These are phyloP conservation scores for Lachnellula subtilissima DNA, from an alignment of 2,329 filamentous ascomycete genomes.

Conservation along the genomic window DNA sequence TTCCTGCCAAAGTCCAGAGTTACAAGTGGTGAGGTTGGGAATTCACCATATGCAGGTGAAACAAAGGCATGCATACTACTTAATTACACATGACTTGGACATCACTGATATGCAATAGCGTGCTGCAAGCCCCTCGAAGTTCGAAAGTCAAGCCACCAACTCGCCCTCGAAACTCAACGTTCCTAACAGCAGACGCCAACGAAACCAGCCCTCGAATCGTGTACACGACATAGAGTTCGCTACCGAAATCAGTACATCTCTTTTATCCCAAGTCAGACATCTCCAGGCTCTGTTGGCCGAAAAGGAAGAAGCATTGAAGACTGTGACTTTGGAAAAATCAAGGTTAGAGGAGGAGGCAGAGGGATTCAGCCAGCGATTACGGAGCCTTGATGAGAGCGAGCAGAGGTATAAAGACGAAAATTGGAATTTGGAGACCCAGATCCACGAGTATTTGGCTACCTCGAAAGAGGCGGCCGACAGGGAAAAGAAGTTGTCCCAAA, in stretches of 20 bases:
- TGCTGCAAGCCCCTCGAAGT: slow-evolving; percentile 69
- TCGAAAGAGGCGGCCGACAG: slow-evolving; percentile 74
- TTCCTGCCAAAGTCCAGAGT: slow-evolving; percentile 82
- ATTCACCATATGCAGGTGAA: slow-evolving; percentile 42
- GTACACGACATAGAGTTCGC: slow-evolving; percentile 97
- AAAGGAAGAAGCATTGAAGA: slow-evolving; percentile 79
- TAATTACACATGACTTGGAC: slow-evolving; percentile 5
- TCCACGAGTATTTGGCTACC: slow-evolving; percentile 73
- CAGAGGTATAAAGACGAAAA: slow-evolving; percentile 97
- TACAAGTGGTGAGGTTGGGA: slow-evolving; percentile 58
- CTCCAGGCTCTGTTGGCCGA: slow-evolving; percentile 80
- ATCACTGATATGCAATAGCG: slow-evolving; percentile 43
- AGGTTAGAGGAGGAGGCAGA: slow-evolving; percentile 79
- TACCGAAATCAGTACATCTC: slow-evolving; percentile 93
- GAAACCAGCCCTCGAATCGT: slow-evolving; percentile 83
- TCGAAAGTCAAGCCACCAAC: slow-evolving; percentile 76
- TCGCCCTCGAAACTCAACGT: slow-evolving; percentile 88
- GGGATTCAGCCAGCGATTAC: slow-evolving; percentile 72
- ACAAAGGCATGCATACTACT: slow-evolving; percentile 36
- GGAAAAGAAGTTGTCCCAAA: slow-evolving; percentile 75
- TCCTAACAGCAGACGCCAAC: slow-evolving; percentile 71
- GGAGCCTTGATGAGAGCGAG: slow-evolving; percentile 85
- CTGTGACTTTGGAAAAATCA: slow-evolving; percentile 68
- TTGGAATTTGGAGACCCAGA: slow-evolving; percentile 90
- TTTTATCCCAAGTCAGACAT: slow-evolving; percentile 90